Conservation (phyloP, 1,284 basidiomycete species). For the Peniophora sp. region DNA sequence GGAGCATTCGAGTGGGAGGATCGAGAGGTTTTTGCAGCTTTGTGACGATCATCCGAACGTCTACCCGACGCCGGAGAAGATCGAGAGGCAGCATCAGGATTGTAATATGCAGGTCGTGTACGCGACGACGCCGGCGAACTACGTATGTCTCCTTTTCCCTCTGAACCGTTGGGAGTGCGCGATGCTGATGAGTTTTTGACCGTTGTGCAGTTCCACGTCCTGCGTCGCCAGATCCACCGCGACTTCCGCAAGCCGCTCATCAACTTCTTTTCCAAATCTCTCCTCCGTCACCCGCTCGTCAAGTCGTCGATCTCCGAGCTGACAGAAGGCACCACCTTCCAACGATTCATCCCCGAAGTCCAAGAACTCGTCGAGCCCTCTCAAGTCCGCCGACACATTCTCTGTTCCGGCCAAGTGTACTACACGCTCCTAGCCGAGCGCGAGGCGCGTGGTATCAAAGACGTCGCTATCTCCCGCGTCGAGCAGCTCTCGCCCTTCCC, state of each 20-base stretch:
- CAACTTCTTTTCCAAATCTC: conserved; percentile 93
- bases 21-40: conserved; percentile 96
- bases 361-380: conserved; percentile 71
- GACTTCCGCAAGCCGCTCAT: conserved; percentile 96
- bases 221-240: conserved; percentile 90
- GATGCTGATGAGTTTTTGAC: conserved; percentile 8
- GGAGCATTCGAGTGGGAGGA: conserved; percentile 93
- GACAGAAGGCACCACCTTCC: conserved; percentile 83
- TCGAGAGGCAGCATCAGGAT: conserved; percentile 96
- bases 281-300: conserved; percentile 90
- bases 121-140: conserved; percentile 92
- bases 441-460: conserved; percentile 82
- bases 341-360: conserved; percentile 81
- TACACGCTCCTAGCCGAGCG: conserved; percentile 84
- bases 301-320: conserved; percentile 87
- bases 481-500: conserved; percentile 97
- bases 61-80: conserved; percentile 85
- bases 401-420: conserved; percentile 94
- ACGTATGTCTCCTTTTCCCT: conserved; percentile 34
- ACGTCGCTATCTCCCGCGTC: conserved; percentile 89
- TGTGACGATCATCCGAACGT: conserved; percentile 95
- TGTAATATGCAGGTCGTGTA: conserved; percentile 99
- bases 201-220: conserved; percentile 74
- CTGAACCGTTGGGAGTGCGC: background rate
- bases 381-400: conserved; percentile 85